Percentiles rank a stretch among this genome's conserved stretches.
phyloP scores from a whole-genome alignment of 768 basidiomycete genomes.

The Agrocybe praecox region DNA sequence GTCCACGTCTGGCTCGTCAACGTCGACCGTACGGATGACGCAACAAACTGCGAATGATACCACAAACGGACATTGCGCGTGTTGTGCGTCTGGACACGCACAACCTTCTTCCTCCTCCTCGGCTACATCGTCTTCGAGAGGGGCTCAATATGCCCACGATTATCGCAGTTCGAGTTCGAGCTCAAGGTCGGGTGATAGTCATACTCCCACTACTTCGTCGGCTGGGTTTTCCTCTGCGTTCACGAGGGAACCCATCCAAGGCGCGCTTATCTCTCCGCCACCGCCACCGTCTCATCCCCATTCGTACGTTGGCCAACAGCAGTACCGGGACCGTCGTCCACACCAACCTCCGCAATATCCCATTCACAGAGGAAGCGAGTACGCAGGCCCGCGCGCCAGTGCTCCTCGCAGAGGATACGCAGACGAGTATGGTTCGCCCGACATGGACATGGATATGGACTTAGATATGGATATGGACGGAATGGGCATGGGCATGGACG shows the following conservation, averaged over 20 bases:
- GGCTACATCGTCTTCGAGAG: not conserved
- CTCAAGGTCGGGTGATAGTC: no score
- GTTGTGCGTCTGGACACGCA: not conserved
- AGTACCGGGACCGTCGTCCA: not conserved
- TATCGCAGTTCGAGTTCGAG: no score
- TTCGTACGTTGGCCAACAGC: no score
- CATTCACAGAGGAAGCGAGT: no score
- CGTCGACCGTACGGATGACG: no score
- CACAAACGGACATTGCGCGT: not conserved
- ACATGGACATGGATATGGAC: conserved; percentile 9
- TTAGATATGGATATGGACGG: conserved; percentile 9
- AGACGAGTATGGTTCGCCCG: no score
- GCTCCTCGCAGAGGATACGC: no score
- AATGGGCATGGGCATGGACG: conserved; percentile 13
- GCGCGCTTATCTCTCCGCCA: not conserved
- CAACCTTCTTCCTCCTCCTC: not conserved
- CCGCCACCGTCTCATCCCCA: no score
- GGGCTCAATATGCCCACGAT: not conserved
- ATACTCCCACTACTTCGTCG: not conserved
- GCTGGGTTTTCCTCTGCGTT: not conserved
- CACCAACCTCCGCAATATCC: not conserved
- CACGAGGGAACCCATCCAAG: not conserved
- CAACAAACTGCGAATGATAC: not conserved
- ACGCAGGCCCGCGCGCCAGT: no score
- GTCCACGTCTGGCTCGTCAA: no score